These are phyloP conservation scores for Aspergillus sparsus DNA, from an alignment of 495 filamentous ascomycete species.

Conservation along the genomic window DNA sequence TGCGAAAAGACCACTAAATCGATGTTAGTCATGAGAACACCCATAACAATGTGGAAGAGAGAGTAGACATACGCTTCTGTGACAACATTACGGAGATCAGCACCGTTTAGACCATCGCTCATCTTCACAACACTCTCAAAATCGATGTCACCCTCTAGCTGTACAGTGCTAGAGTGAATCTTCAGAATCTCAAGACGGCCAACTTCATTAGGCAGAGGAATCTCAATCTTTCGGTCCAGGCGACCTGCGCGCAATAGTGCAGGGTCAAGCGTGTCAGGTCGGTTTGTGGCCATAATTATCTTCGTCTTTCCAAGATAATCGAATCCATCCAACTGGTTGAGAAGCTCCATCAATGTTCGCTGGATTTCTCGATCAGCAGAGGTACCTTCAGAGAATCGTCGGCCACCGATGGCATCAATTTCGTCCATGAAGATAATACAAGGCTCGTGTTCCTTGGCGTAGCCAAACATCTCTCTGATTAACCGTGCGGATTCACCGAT, in stretches of 20 bases:
- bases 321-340: slow-evolving; percentile 99
- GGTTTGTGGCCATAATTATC: slow-evolving; percentile 99
- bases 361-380: slow-evolving; percentile 98
- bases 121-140: slow-evolving; percentile 99
- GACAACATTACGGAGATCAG: slow-evolving; percentile 95
- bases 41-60: slow-evolving; percentile 1
- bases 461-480: slow-evolving; percentile 99
- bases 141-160: slow-evolving; percentile 93
- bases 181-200: slow-evolving; percentile 97
- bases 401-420: slow-evolving; percentile 97
- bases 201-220: slow-evolving; percentile 98
- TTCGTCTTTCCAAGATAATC: slow-evolving; percentile 99
- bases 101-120: slow-evolving; percentile 97
- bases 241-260: slow-evolving; percentile 91
- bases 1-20: slow-evolving; percentile 79
- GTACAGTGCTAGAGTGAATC: slow-evolving; percentile 88
- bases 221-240: slow-evolving; percentile 97
- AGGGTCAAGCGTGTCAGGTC: slow-evolving; percentile 96
- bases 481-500: slow-evolving; percentile 97
- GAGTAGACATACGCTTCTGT: slow-evolving; percentile 86
- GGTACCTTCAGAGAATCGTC: slow-evolving; percentile 97
- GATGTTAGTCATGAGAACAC: slow-evolving; percentile 27
- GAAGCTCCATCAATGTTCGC: slow-evolving; percentile 96
- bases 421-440: slow-evolving; percentile 99
- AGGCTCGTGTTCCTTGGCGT: slow-evolving; percentile 98